phyloP scores from a whole-genome alignment of 1,139 yeast genomes.

The Saccharomyces hybrid region DNA sequence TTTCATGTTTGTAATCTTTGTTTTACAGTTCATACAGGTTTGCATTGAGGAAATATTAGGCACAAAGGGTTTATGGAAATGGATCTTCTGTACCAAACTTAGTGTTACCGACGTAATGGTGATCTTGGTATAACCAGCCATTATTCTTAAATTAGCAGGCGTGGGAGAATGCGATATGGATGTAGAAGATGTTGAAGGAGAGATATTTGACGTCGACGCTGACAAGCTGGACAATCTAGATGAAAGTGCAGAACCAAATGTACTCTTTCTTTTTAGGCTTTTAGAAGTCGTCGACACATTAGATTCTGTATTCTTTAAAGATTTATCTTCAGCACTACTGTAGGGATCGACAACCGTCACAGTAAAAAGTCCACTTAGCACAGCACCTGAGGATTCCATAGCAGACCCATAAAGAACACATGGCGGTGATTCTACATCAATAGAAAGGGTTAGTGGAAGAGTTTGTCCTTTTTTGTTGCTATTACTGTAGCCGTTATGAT shows the following conservation, averaged over 20 bases:
- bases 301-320: not conserved
- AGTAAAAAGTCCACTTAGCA: conserved; percentile 66
- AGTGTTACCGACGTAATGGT: conserved; percentile 52
- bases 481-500: not conserved
- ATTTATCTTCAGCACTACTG: not conserved
- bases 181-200: conserved; percentile 6
- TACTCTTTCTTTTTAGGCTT: conserved; percentile 12
- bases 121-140: conserved; percentile 27
- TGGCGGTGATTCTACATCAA: conserved; percentile 86
- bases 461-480: not conserved
- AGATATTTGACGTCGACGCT: conserved; percentile 1
- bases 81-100: conserved; percentile 61
- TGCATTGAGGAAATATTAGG: conserved; percentile 40
- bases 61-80: conserved; percentile 56
- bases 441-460: conserved; percentile 42
- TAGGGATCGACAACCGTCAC: conserved; percentile 22
- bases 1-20: conserved; percentile 55
- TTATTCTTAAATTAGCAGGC: conserved; percentile 15
- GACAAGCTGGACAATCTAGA: conserved; percentile 16
- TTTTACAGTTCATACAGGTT: conserved; percentile 52
- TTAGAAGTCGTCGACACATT: not conserved
- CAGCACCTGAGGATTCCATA: conserved; percentile 74
- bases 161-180: conserved; percentile 8
- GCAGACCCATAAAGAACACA: conserved; percentile 75
- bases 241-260: conserved; percentile 11